Conservation (phyloP, 768 basidiomycete species). For the Paxillus rubicundulus region DNA sequence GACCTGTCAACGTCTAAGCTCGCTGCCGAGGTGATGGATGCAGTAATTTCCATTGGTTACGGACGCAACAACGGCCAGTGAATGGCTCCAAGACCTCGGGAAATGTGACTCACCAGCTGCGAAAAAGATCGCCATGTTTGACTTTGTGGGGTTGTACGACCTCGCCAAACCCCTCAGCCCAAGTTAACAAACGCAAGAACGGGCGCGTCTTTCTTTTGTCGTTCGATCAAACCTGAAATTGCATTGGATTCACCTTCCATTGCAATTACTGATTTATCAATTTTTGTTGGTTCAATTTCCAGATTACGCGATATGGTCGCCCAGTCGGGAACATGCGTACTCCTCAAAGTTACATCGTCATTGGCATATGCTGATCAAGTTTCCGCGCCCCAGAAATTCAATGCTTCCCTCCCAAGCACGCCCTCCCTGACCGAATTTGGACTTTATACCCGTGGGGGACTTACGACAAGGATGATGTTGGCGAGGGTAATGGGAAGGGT, state of each 20-base stretch:
- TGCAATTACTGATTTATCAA: slow-evolving; percentile 2
- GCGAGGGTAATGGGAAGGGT: slow-evolving; percentile 5
- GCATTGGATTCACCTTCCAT: slow-evolving; percentile 9
- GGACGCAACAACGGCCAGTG: slow-evolving; percentile 32
- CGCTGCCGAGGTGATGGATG: slow-evolving; percentile 48
- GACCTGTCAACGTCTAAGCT: slow-evolving; percentile 44
- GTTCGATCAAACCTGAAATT: background rate
- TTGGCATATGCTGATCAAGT: background rate
- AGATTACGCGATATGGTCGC: slow-evolving; percentile 34
- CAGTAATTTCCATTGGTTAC: slow-evolving; percentile 36
- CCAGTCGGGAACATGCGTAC: slow-evolving; percentile 23
- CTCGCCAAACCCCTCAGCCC: too few species aligned
- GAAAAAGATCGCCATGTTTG: too few species aligned
- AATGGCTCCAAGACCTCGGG: too few species aligned
- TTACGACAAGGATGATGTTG: slow-evolving; percentile 26
- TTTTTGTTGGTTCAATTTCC: background rate
- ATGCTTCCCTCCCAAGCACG: background rate
- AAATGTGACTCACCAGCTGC: too few species aligned
- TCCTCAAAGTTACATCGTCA: background rate
- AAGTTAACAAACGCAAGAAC: too few species aligned
- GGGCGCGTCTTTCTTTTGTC: slow-evolving; percentile 23
- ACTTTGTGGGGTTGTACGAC: too few species aligned
- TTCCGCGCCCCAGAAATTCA: background rate
- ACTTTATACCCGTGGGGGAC: slow-evolving; percentile 29
- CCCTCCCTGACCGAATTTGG: slow-evolving; percentile 25